phyloP scores from a whole-genome alignment of 331 rosid genomes.

The Malus hybrid region DNA sequence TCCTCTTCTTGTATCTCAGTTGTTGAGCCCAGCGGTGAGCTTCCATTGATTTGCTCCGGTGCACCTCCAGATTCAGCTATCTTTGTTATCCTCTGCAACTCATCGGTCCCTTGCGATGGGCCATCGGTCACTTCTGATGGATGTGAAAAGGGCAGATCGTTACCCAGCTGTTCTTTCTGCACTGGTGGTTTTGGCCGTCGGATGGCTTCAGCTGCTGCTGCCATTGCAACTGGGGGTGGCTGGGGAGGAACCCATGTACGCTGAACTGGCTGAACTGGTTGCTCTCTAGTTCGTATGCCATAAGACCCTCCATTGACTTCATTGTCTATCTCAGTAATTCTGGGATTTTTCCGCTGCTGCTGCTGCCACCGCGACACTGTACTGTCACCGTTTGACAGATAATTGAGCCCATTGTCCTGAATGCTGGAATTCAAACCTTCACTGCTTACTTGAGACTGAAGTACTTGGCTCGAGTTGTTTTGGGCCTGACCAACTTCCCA shows the following conservation, averaged over 20 bases:
- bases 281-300: slow-evolving; percentile 35
- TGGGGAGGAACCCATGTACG: slow-evolving; percentile 93
- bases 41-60: slow-evolving; percentile 23
- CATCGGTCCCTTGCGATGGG: slow-evolving; percentile 46
- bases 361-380: slow-evolving; percentile 68
- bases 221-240: slow-evolving; percentile 79
- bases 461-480: slow-evolving; percentile 32
- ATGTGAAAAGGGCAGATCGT: slow-evolving; percentile 29
- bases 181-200: slow-evolving; percentile 60
- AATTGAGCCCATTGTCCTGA: slow-evolving; percentile 34
- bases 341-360: slow-evolving; percentile 52
- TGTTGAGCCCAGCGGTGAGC: slow-evolving; percentile 16
- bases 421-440: slow-evolving; percentile 28
- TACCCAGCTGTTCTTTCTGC: slow-evolving; percentile 47
- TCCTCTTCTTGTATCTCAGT: slow-evolving; percentile 51
- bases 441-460: slow-evolving; percentile 43
- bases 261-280: background rate
- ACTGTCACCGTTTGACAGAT: slow-evolving; percentile 39
- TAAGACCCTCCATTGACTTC: slow-evolving; percentile 32
- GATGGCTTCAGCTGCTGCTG: slow-evolving; percentile 93
- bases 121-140: slow-evolving; percentile 33
- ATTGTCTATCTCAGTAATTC: slow-evolving; percentile 48
- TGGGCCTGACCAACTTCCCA: slow-evolving; percentile 75
- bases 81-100: slow-evolving; percentile 34
- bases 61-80: slow-evolving; percentile 43